Conservation (phyloP, 2,329 filamentous ascomycete species). For the Colletotrichum australisinense region DNA sequence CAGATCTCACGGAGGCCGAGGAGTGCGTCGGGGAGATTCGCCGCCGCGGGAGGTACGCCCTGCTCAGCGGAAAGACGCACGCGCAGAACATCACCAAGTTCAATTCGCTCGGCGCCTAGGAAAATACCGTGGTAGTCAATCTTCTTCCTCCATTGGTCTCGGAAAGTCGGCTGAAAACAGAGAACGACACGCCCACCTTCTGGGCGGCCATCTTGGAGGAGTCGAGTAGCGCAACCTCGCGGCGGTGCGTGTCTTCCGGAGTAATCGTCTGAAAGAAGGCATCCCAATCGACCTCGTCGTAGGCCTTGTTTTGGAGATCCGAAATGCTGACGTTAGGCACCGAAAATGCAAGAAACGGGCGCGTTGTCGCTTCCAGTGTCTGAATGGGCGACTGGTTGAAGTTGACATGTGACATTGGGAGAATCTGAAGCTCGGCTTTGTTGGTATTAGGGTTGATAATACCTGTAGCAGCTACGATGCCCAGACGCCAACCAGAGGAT, state of each 20-base stretch:
- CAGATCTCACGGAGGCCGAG: conserved; percentile 55
- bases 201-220: conserved; percentile 63
- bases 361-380: conserved; percentile 55
- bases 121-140: conserved; percentile 59
- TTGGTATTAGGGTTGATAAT: conserved; percentile 40
- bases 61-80: conserved; percentile 53
- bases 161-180: conserved; percentile 55
- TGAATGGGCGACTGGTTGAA: conserved; percentile 50
- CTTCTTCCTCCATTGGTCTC: conserved; percentile 46
- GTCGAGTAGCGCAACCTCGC: conserved; percentile 57
- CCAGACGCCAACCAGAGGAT: conserved; percentile 59
- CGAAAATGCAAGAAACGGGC: conserved; percentile 64
- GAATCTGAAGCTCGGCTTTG: conserved; percentile 40
- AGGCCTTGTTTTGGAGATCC: conserved; percentile 51
- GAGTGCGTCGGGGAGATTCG: conserved; percentile 43
- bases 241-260: conserved; percentile 48
- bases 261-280: conserved; percentile 45
- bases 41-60: conserved; percentile 14
- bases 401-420: conserved; percentile 53
- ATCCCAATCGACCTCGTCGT: conserved; percentile 58
- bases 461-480: conserved; percentile 52
- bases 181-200: conserved; percentile 61
- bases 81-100: conserved; percentile 60
- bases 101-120: conserved; percentile 62
- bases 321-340: conserved; percentile 56